A percentile compares a stretch with the other conserved stretches of the same genome.
phyloP scores from a whole-genome alignment of 306 rosid genomes.

The Castanea mollissima region DNA sequence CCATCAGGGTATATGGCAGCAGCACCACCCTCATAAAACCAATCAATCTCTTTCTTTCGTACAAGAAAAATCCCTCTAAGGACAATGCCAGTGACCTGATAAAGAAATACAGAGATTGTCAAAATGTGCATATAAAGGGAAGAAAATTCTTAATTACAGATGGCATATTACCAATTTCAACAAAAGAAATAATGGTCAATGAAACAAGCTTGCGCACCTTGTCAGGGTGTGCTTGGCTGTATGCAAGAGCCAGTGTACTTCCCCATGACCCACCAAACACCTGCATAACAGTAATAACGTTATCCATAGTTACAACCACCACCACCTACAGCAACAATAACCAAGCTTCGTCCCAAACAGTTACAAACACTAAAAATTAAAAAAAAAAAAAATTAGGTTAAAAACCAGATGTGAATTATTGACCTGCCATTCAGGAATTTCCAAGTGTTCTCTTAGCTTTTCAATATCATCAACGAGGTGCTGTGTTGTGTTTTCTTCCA shows the following conservation, averaged over 20 bases:
- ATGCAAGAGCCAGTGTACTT: conserved; percentile 90
- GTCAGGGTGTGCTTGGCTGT: conserved; percentile 89
- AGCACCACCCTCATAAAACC: conserved; percentile 99
- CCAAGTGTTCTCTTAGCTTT: conserved; percentile 81
- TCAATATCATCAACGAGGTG: conserved; percentile 85
- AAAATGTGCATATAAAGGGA: conserved; percentile 18
- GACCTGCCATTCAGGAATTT: conserved; percentile 97
- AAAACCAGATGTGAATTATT: conserved; percentile 17
- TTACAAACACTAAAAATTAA: conserved; percentile 4
- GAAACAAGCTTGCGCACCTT: conserved; percentile 51
- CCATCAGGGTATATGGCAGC: conserved; percentile 94
- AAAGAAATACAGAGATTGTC: conserved; percentile 32
- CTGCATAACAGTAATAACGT: conserved; percentile 43
- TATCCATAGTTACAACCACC: background rate
- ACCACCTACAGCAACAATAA: background rate
- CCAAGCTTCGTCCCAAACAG: too few species aligned
- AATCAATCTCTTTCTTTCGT: conserved; percentile 92
- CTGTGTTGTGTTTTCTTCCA: conserved; percentile 93
- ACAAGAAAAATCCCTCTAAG: conserved; percentile 88
- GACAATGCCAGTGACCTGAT: conserved; percentile 79
- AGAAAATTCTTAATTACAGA: conserved; percentile 11
- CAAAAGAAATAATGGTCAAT: conserved; percentile 12
- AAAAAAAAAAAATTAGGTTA: background rate
- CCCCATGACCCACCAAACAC: conserved; percentile 99
- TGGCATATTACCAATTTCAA: background rate